Percentiles rank a stretch among this genome's conserved stretches.
phyloP scores from a whole-genome alignment of 148 eudicot species.

The Fagopyrum tataricum region DNA sequence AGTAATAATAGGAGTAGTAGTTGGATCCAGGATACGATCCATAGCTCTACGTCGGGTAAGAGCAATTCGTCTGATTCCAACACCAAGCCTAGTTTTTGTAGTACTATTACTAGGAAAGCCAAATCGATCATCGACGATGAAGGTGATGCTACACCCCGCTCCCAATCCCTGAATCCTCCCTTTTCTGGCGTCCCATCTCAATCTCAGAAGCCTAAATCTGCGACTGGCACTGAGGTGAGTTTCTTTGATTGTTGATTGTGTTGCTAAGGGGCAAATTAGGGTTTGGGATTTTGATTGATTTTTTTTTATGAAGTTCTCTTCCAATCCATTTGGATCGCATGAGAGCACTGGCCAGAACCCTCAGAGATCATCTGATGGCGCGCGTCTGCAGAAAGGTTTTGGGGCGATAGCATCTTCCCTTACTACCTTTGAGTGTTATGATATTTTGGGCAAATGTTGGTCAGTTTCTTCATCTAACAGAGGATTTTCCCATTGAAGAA shows the following conservation, averaged over 20 bases:
- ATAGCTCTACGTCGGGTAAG: not conserved
- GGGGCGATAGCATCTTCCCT: constrained; percentile 62
- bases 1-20: not conserved
- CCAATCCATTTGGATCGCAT: constrained; percentile 20
- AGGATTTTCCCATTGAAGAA: not conserved
- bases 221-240: not conserved
- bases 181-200: not conserved
- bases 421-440: not conserved
- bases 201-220: not conserved
- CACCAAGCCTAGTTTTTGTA: constrained; percentile 11
- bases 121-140: constrained; percentile 13
- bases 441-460: constrained; percentile 3
- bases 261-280: not conserved
- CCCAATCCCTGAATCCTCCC: constrained; percentile 1
- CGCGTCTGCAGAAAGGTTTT: constrained; percentile 55
- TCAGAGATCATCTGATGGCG: constrained; percentile 39
- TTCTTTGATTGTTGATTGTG: not conserved
- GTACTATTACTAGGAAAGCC: constrained; percentile 13
- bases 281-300: not conserved
- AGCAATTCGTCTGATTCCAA: constrained; percentile 8
- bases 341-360: constrained; percentile 18
- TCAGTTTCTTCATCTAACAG: too few relatives aligned
- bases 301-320: not conserved
- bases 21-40: constrained; percentile 11
- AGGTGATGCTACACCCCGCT: constrained; percentile 1